These are phyloP conservation scores for Eucommia ulmoides DNA, from an alignment of 257 asterid genomes.

Conservation along the genomic window DNA sequence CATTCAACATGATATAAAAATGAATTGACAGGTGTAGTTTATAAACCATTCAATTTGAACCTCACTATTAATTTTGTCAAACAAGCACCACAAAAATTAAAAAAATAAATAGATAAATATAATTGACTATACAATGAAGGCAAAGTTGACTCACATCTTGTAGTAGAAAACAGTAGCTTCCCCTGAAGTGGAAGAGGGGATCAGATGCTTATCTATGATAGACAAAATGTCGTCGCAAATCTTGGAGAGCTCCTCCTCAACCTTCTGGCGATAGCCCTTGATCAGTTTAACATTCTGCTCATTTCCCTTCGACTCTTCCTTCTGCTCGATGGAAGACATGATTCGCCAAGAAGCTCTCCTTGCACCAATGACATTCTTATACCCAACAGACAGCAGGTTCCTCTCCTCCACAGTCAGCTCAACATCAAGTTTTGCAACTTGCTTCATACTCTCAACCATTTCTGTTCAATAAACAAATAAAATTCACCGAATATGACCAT, in stretches of 20 bases:
- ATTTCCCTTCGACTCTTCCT: conserved; percentile 80
- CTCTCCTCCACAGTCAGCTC: conserved; percentile 86
- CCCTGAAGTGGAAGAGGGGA: conserved; percentile 69
- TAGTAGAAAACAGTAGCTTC: conserved; percentile 91
- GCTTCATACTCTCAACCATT: conserved; percentile 87
- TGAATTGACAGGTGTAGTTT: no score
- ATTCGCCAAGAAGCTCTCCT: conserved; percentile 95
- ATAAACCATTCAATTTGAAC: no score
- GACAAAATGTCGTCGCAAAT: conserved; percentile 75
- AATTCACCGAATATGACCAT: no score
- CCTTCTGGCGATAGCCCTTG: conserved; percentile 60
- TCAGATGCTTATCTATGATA: conserved; percentile 63
- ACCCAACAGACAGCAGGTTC: conserved; percentile 90
- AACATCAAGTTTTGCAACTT: conserved; percentile 66
- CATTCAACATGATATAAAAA: no score
- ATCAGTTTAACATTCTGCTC: conserved; percentile 62
- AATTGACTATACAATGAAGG: no score
- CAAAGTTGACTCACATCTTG: conserved; percentile 83
- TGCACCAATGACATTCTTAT: conserved; percentile 95
- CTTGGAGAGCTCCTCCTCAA: conserved; percentile 78
- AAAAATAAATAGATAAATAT: no score
- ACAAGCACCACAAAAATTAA: no score
- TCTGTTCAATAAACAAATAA: conserved; percentile 30
- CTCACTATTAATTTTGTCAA: no score
- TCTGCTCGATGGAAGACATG: conserved; percentile 89